Base-by-base conservation (phyloP, 495 filamentous ascomycete species). In the Amphirosellinia nigrospora region DNA sequence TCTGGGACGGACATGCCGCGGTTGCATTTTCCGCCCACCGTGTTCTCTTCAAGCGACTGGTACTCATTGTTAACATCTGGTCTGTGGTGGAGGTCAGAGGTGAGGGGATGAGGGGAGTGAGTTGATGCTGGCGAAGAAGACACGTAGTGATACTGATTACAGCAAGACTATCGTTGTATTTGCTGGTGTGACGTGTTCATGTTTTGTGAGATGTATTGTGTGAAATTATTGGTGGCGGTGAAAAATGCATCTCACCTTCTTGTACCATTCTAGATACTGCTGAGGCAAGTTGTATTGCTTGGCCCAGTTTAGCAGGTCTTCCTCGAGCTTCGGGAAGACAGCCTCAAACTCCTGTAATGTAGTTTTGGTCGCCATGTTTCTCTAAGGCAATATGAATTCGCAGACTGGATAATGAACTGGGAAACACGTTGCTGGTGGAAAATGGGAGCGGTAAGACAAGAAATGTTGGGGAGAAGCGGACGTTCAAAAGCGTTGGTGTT, bases 1-100 rank as follows among this genome's bases (percentile, higher is more conserved):
- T 99, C 96, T 68, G 94, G 92, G 59, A 98, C 94, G 62, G 96
- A 98, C 89, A 99, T 96, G 81, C 96, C 96, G 73, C 96, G 93
- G 85, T 98, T 99, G 85, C 93, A 95, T 88, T 99, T 99, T 75
- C 96, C 96, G 75, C 96, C 96, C 59, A 94, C 82, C 19, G 92
- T 87, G 80, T 99, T 99, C 86, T 89, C 87, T 72, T 92, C 85
- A 71, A 98, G 86, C 59, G 85, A 88, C 94, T 97, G 78, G 21
- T 64, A 58, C 52, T 73, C 52, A 73, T 55, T 48, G 46, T 74
- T 60, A 78, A 68, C 41, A 67, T 72, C 72, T 72, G 41, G 16
- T 5, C 13, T 10, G 50, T 8, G 26, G 38, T 21, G 38, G 3
- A 23, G 32, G 16, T n/a, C 15, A 53, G 16, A 39, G n/a, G 16